Base-by-base conservation (phyloP, 2,329 filamentous ascomycete genomes). In the Exophiala bonariae region DNA sequence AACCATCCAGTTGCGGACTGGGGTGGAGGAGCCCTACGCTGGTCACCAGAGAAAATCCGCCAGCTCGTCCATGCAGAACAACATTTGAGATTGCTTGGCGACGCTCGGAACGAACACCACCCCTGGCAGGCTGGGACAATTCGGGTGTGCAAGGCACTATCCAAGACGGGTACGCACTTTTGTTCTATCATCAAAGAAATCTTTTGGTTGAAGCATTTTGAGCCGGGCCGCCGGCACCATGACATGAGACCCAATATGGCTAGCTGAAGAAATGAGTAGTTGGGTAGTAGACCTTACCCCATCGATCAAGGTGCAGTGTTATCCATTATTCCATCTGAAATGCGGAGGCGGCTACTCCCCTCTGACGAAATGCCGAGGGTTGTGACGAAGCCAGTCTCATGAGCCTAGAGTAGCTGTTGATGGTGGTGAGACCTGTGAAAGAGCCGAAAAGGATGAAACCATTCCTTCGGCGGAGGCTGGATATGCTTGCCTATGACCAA, bases 301-400 rank as follows among this genome's bases (percentile, higher is more conserved):
- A 38, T 44, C 40, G 17, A 34, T 7, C 32, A 14, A 34, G 13
- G 7, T 14, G 13, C 17, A 8, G 28, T 31, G 28, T 31, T 34
- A 39, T 33, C 19, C 33, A 28, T 26, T 38, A 22, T 44, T 36
- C 49, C 35, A 20, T 20, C 36, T 33, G 23, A 36, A 48, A 47
- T 49, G 50, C 50, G 50, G 46, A 53, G 46, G 42, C 42, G 48
- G 46, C 41, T 39, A 42, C 36, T 40, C 45, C 46, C 50, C 46
- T 40, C 5, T 7, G 32, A 34, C 13, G 6, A 34, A 34, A n/a
- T 11, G 23, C 6, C 23, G 6, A 26, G 23, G 23, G 23, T 26
- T 26, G 6, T n/a, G n/a, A n/a, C n/a, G n/a, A n/a, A n/a, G 14
- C 14, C 13, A 7, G 32, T 34, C 32, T 34, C 32, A n/a, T 14